phyloP scores from a whole-genome alignment of 208 protist species.

The Chromosphaera perkinsii region DNA sequence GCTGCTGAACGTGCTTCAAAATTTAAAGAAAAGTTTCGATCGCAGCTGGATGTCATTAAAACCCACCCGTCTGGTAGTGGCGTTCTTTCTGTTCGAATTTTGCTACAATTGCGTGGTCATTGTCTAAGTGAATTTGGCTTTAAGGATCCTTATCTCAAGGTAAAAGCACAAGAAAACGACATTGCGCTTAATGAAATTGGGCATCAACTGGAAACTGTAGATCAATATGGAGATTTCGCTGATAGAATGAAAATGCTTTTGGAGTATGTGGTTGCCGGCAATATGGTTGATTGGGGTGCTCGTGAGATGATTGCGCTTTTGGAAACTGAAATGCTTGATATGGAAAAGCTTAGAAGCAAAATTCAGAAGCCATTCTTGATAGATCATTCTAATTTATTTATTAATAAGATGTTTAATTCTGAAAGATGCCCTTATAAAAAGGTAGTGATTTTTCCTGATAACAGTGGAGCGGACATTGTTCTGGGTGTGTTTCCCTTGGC shows the following conservation, averaged over 20 bases:
- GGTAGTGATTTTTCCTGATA: conserved; percentile 30
- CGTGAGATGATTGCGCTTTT: not conserved
- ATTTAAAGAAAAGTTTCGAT: too few relatives aligned
- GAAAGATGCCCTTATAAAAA: not conserved
- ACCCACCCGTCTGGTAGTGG: not conserved
- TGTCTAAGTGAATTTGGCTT: not conserved
- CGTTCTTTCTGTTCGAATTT: not conserved
- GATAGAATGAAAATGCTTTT: conserved; percentile 3
- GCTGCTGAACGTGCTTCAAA: too few relatives aligned
- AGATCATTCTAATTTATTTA: not conserved
- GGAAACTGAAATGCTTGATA: conserved; percentile 19
- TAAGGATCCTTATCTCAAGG: not conserved
- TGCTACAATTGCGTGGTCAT: not conserved
- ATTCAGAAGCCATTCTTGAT: not conserved
- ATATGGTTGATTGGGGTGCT: conserved; percentile 38
- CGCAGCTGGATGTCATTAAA: too few relatives aligned
- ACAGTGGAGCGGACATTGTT: conserved; percentile 27
- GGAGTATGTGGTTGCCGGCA: conserved; percentile 20
- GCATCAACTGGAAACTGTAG: not conserved
- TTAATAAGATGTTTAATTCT: not conserved
- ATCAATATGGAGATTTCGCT: not conserved
- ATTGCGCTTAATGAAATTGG: not conserved
- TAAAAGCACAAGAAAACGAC: not conserved
- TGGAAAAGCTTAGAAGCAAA: not conserved
- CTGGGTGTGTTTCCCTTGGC: conserved; percentile 30